A percentile compares a stretch with the other conserved stretches of the same genome.
These are phyloP conservation scores for Sideroxylon spinosum DNA, from an alignment of 179 eudicot genomes.

Conservation along the genomic window DNA sequence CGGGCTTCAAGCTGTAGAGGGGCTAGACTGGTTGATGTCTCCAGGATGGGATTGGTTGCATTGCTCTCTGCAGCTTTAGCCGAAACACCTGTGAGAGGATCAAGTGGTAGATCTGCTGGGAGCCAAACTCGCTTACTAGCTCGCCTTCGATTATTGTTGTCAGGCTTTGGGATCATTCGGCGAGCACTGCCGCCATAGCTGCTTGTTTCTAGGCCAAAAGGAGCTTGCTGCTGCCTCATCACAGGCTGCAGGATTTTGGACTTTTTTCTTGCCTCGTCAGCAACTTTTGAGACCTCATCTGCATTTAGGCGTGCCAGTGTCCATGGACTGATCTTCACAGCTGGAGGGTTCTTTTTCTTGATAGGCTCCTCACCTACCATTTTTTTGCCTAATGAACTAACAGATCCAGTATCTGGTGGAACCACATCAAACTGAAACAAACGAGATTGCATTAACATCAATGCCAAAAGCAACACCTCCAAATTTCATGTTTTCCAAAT, in stretches of 20 bases:
- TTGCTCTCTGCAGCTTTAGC: conserved; percentile 20
- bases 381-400: conserved; percentile 78
- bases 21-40: conserved; percentile 40
- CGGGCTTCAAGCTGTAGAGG: conserved; percentile 78
- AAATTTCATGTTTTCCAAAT: not conserved
- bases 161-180: conserved; percentile 39
- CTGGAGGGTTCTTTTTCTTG: conserved; percentile 69
- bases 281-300: conserved; percentile 85
- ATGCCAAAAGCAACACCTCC: not conserved
- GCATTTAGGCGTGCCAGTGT: conserved; percentile 85
- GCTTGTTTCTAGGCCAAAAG: conserved; percentile 37
- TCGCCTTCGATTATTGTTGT: conserved; percentile 47
- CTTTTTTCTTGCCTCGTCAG: conserved; percentile 91
- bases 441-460: conserved; percentile 5
- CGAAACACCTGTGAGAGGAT: conserved; percentile 29
- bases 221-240: conserved; percentile 41
- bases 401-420: conserved; percentile 81
- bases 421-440: conserved; percentile 83
- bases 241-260: conserved; percentile 86
- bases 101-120: conserved; percentile 49
- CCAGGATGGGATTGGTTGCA: conserved; percentile 16
- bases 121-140: conserved; percentile 57
- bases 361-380: conserved; percentile 49
- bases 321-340: conserved; percentile 97
- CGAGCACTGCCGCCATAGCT: conserved; percentile 61